Conservation (phyloP, 176 grass and related monocot species). For the Oryza brachyantha region DNA sequence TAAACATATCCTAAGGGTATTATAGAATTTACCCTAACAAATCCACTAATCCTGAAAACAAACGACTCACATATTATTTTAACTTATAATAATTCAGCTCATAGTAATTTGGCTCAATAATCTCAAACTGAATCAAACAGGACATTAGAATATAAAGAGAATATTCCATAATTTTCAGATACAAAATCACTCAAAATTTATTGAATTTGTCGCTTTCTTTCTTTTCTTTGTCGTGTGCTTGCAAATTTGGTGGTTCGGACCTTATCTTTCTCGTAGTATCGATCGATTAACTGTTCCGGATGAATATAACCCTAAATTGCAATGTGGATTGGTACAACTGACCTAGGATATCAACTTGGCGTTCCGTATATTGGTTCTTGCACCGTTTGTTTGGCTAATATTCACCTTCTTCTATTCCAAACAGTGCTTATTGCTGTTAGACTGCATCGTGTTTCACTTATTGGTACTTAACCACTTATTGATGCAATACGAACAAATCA, state of each 20-base stretch:
- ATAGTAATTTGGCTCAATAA: no score
- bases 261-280: background rate
- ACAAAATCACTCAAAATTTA: no score
- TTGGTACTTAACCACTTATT: no score
- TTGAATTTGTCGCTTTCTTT: slow-evolving; percentile 38
- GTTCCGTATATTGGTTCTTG: background rate
- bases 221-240: background rate
- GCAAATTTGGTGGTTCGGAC: background rate
- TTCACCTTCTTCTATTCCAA: background rate
- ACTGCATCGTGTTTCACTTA: background rate
- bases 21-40: no score
- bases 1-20: no score
- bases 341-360: background rate
- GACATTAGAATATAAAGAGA: no score
- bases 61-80: no score
- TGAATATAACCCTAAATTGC: slow-evolving; percentile 25
- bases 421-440: background rate
- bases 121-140: no score
- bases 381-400: background rate
- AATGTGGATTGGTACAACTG: background rate
- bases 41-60: no score
- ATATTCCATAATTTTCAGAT: no score
- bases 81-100: no score
- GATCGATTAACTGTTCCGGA: background rate
- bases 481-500: background rate